Evolutionary conservation across 202 grass and related monocot genomes (phyloP).

Genomic region (Musa balbisiana): DNA sequence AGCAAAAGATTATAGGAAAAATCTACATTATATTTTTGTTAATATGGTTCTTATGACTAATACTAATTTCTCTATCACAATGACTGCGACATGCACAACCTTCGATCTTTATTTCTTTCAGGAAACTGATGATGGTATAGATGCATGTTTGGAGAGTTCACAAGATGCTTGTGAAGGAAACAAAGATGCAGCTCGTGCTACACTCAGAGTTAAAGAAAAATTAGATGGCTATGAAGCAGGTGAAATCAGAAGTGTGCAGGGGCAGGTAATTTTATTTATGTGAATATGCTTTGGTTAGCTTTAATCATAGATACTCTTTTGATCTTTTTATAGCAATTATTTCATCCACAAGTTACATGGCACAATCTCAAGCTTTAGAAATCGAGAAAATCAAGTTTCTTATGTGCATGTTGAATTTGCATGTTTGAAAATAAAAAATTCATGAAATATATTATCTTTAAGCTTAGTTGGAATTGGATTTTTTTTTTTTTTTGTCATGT

Average conservation of each 20-base stretch:
- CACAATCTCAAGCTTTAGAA: too few relatives aligned
- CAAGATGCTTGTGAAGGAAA: slow-evolving; percentile 85
- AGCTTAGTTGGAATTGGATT: too few relatives aligned
- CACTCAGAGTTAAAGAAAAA: slow-evolving; percentile 82
- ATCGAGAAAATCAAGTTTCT: neutral
- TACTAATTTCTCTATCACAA: neutral
- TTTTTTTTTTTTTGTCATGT: too few relatives aligned
- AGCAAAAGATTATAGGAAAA: neutral
- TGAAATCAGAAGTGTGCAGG: slow-evolving; percentile 89
- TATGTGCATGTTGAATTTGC: neutral
- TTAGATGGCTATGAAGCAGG: slow-evolving; percentile 84
- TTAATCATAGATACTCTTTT: neutral
- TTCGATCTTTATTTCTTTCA: slow-evolving; percentile 25
- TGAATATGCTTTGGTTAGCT: neutral
- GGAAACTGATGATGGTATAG: slow-evolving; percentile 64
- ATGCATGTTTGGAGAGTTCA: slow-evolving; percentile 63
- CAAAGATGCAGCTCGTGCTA: slow-evolving; percentile 86
- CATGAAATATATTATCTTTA: too few relatives aligned
- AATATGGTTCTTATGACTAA: neutral
- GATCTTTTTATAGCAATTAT: too few relatives aligned
- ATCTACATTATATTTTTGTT: neutral
- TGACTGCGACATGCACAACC: neutral
- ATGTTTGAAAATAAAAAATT: too few relatives aligned
- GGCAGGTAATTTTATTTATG: slow-evolving; percentile 38
- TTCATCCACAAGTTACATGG: too few relatives aligned